These are phyloP conservation scores for Alternaria sp. DNA, from an alignment of 2,329 filamentous ascomycete genomes.

Conservation along the genomic window DNA sequence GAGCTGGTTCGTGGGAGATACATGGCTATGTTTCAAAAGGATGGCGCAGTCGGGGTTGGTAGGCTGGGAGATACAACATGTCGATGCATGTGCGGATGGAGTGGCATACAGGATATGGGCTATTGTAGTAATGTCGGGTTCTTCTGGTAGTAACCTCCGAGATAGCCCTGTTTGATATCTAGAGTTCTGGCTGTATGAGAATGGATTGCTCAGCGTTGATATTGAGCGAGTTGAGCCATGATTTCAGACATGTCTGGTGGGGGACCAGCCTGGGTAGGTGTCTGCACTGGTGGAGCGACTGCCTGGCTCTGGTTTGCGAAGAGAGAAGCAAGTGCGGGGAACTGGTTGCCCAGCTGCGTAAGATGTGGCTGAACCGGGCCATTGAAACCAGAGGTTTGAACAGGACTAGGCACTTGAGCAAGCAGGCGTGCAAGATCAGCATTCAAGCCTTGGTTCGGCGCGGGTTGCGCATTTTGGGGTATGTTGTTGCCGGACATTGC, in stretches of 20 bases:
- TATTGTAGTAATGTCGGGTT: conserved; percentile 16
- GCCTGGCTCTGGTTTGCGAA: conserved; percentile 37
- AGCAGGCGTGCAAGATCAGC: conserved; percentile 53
- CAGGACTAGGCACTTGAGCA: conserved; percentile 43
- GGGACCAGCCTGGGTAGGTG: conserved; percentile 36
- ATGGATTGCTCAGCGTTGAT: conserved; percentile 57
- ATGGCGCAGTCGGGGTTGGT: conserved; percentile 15
- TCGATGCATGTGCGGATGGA: conserved; percentile 12
- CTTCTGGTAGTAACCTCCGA: conserved; percentile 9
- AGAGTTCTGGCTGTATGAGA: conserved; percentile 5
- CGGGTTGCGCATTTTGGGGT: conserved; percentile 54
- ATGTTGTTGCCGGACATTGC: conserved; percentile 58
- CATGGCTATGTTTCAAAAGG: conserved; percentile 6
- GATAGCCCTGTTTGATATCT: conserved; percentile 14
- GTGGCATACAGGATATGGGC: conserved; percentile 6
- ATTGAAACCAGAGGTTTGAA: conserved; percentile 36
- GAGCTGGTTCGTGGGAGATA: conserved; percentile 10
- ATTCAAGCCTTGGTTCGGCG: conserved; percentile 40
- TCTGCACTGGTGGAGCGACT: conserved; percentile 43
- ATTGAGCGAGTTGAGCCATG: conserved; percentile 75
- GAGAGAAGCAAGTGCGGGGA: conserved; percentile 43
- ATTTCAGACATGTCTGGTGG: conserved; percentile 71
- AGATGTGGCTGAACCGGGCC: conserved; percentile 31
- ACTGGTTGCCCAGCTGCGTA: conserved; percentile 43
- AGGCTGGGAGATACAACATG: conserved; percentile 13